Evolutionary conservation across 495 filamentous ascomycete genomes (phyloP).

Genomic region (Cudoniella acicularis): DNA sequence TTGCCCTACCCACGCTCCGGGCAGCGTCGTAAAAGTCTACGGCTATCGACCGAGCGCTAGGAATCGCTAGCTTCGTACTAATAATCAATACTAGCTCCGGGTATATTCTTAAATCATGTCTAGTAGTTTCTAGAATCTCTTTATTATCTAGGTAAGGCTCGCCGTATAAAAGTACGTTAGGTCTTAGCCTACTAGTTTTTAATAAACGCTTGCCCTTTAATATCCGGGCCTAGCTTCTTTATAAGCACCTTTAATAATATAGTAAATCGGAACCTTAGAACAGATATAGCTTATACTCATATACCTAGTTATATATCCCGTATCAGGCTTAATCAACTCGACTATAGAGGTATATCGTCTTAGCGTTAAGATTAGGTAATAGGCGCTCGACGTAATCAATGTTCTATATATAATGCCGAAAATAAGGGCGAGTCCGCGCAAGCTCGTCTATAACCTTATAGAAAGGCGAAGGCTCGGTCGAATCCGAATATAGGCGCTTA

Average conservation of each 20-base stretch:
- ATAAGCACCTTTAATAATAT: slow-evolving; percentile 12
- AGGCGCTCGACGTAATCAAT: slow-evolving; percentile 14
- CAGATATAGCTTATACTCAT: slow-evolving; percentile 15
- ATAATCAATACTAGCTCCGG: slow-evolving; percentile 12
- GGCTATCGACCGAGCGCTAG: slow-evolving; percentile 11
- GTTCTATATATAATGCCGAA: slow-evolving; percentile 16
- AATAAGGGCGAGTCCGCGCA: slow-evolving; percentile 11
- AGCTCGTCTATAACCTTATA: slow-evolving; percentile 21
- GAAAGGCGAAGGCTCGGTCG: slow-evolving; percentile 17
- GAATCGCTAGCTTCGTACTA: slow-evolving; percentile 16
- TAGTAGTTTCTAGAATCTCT: slow-evolving; percentile 19
- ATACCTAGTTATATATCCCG: slow-evolving; percentile 16
- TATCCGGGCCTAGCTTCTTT: slow-evolving; percentile 18
- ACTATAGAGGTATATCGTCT: slow-evolving; percentile 17
- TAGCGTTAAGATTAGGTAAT: slow-evolving; percentile 15
- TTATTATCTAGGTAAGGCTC: slow-evolving; percentile 14
- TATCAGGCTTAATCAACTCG: slow-evolving; percentile 15
- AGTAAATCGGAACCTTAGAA: slow-evolving; percentile 15
- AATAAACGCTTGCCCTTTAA: slow-evolving; percentile 13
- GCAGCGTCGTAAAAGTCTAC: slow-evolving; percentile 6
- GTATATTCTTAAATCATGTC: slow-evolving; percentile 14
- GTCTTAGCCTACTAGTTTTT: slow-evolving; percentile 15
- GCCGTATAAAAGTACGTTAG: slow-evolving; percentile 19
- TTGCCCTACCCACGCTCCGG: slow-evolving; percentile 8
- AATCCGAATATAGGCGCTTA: slow-evolving; percentile 18